Base-by-base conservation (phyloP, 768 basidiomycete species). In the Fibroporia radiculosa region DNA sequence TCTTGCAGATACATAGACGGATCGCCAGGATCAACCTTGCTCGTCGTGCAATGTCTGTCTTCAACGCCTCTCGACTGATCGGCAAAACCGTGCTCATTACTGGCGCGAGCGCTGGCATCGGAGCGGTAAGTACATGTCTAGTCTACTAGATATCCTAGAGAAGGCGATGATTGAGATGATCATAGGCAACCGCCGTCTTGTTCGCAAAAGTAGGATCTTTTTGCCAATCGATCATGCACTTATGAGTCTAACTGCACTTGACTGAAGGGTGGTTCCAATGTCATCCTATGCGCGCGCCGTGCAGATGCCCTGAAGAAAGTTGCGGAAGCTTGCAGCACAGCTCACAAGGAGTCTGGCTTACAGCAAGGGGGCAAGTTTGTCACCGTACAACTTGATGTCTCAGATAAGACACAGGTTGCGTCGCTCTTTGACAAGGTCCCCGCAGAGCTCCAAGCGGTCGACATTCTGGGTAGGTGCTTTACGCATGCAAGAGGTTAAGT, bases 11-110 rank as follows among this genome's bases (percentile, higher is more conserved):
- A 16, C 42, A 45, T 45, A 41, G n/a, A 20, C 29, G 32, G 18
- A 42, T 47, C 43, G 37, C 22, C 49, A 41, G 48, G 19, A 31
- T 47, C 44, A 42, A 25, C 45, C 26, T 35, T 38, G 25, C 42
- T 32, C 40, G 34, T 42, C 35, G 53, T 56, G 57, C 48, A 42
- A 88, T 88, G 86, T 82, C 86, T 25, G 63, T 92, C 42, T 92
- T 92, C 75, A 85, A 84, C 61, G 72, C 83, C 33, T 76, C 84
- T 41, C 80, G 84, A 55, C 66, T 92, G n/a, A 61, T 83, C 31
- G 84, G 84, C 56, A 91, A 92, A 66, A 89, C 82, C 26, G 84
- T 91, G 47, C 75, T 95, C 40, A 75, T 95, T 49, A 95, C 92
- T 23, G 92, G 92, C 18, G 91, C 92, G 3, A 88, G 85, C 60